Evolutionary conservation across 1,284 basidiomycete species (phyloP).

Genomic region (Anthracocystis setariae): DNA sequence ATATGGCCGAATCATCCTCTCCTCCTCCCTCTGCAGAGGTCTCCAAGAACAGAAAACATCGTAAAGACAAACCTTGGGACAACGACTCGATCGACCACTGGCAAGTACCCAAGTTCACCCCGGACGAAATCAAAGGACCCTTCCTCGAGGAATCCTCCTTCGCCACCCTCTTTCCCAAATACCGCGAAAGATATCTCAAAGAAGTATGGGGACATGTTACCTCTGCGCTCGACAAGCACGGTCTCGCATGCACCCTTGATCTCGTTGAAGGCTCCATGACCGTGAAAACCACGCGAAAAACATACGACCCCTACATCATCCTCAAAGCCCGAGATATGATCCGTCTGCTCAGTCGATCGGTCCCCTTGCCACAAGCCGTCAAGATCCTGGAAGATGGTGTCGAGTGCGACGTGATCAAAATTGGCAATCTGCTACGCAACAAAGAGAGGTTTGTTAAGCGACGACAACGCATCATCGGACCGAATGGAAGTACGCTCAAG

Average conservation of each 20-base stretch:
- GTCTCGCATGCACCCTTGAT: constrained; percentile 89
- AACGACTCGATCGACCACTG: constrained; percentile 99
- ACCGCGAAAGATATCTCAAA: constrained; percentile 93
- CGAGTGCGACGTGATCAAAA: constrained; percentile 98
- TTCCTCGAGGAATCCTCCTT: constrained; percentile 97
- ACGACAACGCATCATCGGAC: constrained; percentile 94
- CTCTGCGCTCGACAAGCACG: constrained; percentile 82
- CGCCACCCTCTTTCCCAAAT: constrained; percentile 97
- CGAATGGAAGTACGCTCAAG: constrained; percentile 96
- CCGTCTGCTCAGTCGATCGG: constrained; percentile 91
- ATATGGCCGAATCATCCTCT: constrained; percentile 21
- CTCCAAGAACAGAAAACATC: constrained; percentile 64
- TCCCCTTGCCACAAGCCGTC: constrained; percentile 82
- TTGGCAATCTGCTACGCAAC: constrained; percentile 91
- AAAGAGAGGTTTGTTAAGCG: constrained; percentile 98
- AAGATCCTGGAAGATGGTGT: constrained; percentile 90
- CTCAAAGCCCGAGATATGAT: constrained; percentile 95
- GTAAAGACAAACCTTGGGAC: constrained; percentile 77
- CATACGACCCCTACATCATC: constrained; percentile 94
- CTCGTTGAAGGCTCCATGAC: constrained; percentile 97
- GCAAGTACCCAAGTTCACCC: constrained; percentile 82
- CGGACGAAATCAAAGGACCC: constrained; percentile 76
- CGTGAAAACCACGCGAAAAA: constrained; percentile 94
- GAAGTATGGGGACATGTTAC: constrained; percentile 97
- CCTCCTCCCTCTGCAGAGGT: constrained; percentile 10